Percentiles rank a stretch among this genome's conserved stretches.
Conservation (phyloP, 192 early-diverging fungal species). For the Umbelopsis ramanniana region DNA sequence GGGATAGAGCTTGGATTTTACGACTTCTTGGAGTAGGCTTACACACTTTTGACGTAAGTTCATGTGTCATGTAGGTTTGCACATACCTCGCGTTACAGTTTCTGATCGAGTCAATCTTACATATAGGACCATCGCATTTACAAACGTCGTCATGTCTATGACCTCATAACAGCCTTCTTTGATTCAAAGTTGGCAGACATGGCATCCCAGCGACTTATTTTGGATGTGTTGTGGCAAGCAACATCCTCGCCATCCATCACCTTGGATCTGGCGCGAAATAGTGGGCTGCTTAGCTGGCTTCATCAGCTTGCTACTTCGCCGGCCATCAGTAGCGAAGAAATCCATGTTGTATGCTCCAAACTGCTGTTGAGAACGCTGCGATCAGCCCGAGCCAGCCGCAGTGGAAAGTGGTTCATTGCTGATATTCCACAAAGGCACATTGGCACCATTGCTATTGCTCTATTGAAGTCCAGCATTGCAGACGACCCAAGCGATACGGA, state of each 20-base stretch:
- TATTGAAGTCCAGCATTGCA: slow-evolving; percentile 4
- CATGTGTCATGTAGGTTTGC: background rate
- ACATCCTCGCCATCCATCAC: background rate
- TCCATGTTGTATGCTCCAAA: slow-evolving; percentile 12
- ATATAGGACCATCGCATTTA: slow-evolving; percentile 69
- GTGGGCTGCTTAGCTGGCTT: background rate
- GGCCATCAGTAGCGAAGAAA: background rate
- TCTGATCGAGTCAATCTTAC: background rate
- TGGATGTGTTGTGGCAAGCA: slow-evolving; percentile 38
- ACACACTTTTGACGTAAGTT: slow-evolving; percentile 52
- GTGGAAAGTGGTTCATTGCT: background rate
- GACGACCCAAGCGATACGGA: background rate
- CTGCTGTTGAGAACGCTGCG: background rate
- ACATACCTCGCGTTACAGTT: background rate
- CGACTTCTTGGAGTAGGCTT: slow-evolving; percentile 64
- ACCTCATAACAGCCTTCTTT: slow-evolving; percentile 69
- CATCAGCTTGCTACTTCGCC: background rate
- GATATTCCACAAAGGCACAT: slow-evolving; percentile 5
- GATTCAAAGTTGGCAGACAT: slow-evolving; percentile 67
- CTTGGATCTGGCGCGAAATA: background rate
- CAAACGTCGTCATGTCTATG: slow-evolving; percentile 70
- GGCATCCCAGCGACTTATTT: slow-evolving; percentile 45
- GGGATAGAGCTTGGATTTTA: slow-evolving; percentile 79
- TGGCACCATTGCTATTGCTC: background rate
- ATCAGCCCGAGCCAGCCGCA: background rate